Evolutionary conservation across 495 filamentous ascomycete genomes (phyloP).

Genomic region (Hyaloscypha variabilis): DNA sequence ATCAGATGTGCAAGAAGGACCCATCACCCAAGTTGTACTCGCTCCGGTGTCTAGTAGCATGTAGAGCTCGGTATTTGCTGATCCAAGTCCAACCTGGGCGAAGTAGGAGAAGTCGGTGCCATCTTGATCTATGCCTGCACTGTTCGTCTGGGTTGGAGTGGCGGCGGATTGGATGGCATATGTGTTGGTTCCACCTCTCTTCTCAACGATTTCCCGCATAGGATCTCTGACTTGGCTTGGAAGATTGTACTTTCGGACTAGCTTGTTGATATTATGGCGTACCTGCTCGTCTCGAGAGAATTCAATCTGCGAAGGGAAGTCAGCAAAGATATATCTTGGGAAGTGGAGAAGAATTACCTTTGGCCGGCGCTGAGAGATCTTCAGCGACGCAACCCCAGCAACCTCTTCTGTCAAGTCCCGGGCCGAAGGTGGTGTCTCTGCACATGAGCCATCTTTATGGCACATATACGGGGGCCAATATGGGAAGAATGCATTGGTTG

Average conservation of each 20-base stretch:
- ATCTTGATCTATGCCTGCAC: slow-evolving; percentile 71
- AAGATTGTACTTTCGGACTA: slow-evolving; percentile 26
- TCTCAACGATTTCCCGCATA: slow-evolving; percentile 26
- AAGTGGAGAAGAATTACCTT: slow-evolving; percentile 11
- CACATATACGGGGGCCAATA: slow-evolving; percentile 28
- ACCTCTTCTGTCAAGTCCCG: not conserved
- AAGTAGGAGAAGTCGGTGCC: slow-evolving; percentile 82
- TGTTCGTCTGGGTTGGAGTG: slow-evolving; percentile 55
- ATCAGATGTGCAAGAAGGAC: slow-evolving; percentile 58
- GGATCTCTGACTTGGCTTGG: slow-evolving; percentile 1
- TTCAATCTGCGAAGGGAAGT: slow-evolving; percentile 2
- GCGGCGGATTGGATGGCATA: slow-evolving; percentile 61
- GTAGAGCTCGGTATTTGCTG: slow-evolving; percentile 62
- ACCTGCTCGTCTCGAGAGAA: slow-evolving; percentile 20
- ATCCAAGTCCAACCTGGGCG: slow-evolving; percentile 65
- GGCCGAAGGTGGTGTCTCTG: not conserved
- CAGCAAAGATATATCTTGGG: slow-evolving; percentile 2
- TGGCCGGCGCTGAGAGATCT: slow-evolving; percentile 27
- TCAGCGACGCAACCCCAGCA: slow-evolving; percentile 11
- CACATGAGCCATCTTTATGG: slow-evolving; percentile 11
- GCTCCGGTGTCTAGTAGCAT: slow-evolving; percentile 83
- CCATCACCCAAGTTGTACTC: slow-evolving; percentile 78
- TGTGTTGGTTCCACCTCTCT: slow-evolving; percentile 47
- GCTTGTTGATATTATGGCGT: slow-evolving; percentile 16
- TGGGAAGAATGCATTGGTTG: slow-evolving; percentile 35